phyloP scores from a whole-genome alignment of 1,139 yeast genomes.

The Zygosaccharomyces sapae region DNA sequence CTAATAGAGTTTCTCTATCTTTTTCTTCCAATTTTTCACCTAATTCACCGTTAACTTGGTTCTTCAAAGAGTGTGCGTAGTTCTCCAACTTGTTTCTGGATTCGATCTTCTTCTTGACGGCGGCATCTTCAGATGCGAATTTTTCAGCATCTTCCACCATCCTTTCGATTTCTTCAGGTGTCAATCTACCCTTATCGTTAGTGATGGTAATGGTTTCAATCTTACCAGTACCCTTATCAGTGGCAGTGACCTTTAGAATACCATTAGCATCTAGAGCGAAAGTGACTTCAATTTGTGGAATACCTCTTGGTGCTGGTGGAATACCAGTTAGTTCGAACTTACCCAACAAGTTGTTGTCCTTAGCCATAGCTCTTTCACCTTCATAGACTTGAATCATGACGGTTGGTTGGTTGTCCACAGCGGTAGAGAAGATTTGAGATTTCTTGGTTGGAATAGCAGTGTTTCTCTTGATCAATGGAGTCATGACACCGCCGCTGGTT shows the following conservation, averaged over 20 bases:
- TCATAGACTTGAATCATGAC: conserved; percentile 91
- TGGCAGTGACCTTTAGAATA: conserved; percentile 86
- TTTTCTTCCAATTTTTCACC: conserved; percentile 82
- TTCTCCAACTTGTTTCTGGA: conserved; percentile 85
- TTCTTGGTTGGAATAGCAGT: conserved; percentile 94
- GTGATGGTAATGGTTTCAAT: conserved; percentile 90
- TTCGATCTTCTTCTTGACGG: conserved; percentile 74
- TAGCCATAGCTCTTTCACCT: conserved; percentile 94
- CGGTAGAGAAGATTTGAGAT: conserved; percentile 93
- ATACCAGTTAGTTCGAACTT: conserved; percentile 91
- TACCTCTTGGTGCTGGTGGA: conserved; percentile 97
- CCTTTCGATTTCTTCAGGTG: conserved; percentile 86
- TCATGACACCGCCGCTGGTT: conserved; percentile 97
- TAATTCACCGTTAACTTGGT: conserved; percentile 61
- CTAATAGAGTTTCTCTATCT: conserved; percentile 85
- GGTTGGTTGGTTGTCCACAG: conserved; percentile 93
- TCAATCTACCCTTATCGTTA: conserved; percentile 94
- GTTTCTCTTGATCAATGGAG: conserved; percentile 92
- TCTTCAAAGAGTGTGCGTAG: conserved; percentile 80
- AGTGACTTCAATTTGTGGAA: conserved; percentile 94
- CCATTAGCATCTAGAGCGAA: conserved; percentile 94
- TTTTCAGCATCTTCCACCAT: conserved; percentile 94
- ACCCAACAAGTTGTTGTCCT: conserved; percentile 91
- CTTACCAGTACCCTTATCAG: conserved; percentile 96
- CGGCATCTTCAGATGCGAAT: conserved; percentile 83